phyloP scores from a whole-genome alignment of 192 early-diverging fungal genomes.

The Lobulomyces angularis region DNA sequence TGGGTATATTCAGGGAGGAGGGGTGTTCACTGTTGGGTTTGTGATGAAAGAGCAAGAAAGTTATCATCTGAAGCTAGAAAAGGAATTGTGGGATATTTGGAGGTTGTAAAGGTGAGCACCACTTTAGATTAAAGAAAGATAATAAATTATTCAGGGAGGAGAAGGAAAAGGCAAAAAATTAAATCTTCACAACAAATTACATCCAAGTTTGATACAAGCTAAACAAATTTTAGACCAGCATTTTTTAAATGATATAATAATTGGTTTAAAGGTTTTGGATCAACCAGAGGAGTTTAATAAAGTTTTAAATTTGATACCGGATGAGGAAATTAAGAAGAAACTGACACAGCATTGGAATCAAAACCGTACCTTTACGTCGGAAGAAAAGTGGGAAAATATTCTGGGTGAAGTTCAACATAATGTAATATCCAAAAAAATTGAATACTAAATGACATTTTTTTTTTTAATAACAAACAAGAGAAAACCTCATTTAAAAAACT shows the following conservation, averaged over 20 bases:
- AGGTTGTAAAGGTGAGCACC: constrained; percentile 37
- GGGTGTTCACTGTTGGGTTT: constrained; percentile 97
- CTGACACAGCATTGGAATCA: constrained; percentile 30
- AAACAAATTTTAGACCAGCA: constrained; percentile 34
- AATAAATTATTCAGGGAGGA: constrained; percentile 49
- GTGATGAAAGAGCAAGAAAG: constrained; percentile 71
- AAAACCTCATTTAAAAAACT: constrained; percentile 18
- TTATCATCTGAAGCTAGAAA: constrained; percentile 65
- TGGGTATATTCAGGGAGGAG: constrained; percentile 96
- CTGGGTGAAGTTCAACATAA: constrained; percentile 6
- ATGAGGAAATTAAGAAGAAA: constrained; percentile 38
- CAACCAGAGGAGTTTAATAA: constrained; percentile 56
- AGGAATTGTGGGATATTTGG: constrained; percentile 73
- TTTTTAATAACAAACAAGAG: constrained; percentile 8
- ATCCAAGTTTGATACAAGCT: constrained; percentile 57
- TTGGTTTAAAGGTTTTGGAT: constrained; percentile 59
- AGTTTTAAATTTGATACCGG: constrained; percentile 62
- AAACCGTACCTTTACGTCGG: constrained; percentile 9
- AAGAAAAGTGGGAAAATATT: constrained; percentile 34
- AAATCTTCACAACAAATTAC: constrained; percentile 43
- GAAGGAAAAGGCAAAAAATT: constrained; percentile 63
- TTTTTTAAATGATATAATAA: constrained; percentile 60
- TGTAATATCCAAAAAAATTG: neutral
- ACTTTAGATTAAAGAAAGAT: neutral
- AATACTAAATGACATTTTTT: constrained; percentile 1